A percentile compares a stretch with the other conserved stretches of the same genome.
Conservation (phyloP, 2,329 filamentous ascomycete species). For the Colletotrichum melonis region DNA sequence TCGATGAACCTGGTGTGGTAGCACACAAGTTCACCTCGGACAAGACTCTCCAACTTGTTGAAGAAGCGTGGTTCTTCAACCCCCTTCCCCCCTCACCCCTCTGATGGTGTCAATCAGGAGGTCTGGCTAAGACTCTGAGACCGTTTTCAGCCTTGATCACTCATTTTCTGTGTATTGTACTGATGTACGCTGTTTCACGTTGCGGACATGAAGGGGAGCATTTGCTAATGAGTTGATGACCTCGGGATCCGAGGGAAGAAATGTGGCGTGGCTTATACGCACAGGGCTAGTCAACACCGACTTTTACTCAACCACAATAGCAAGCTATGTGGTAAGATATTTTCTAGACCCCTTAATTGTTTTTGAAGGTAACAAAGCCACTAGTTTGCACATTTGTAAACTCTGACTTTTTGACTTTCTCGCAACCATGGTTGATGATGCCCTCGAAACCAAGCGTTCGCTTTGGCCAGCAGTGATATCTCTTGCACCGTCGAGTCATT, state of each 20-base stretch:
- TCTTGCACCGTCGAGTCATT: not conserved
- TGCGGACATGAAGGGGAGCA: not conserved
- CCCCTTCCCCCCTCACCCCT: no score
- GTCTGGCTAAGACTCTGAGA: no score
- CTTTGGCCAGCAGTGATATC: not conserved
- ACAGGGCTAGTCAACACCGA: not conserved
- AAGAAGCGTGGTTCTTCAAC: no score
- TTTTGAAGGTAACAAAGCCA: not conserved
- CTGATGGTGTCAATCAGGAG: no score
- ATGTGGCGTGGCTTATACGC: not conserved
- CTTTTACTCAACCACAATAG: not conserved
- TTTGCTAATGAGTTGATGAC: not conserved
- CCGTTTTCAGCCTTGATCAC: not conserved
- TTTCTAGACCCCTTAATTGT: not conserved
- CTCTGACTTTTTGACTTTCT: not conserved
- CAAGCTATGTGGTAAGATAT: not conserved
- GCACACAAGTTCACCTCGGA: no score
- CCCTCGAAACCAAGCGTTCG: not conserved
- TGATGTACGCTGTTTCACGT: not conserved
- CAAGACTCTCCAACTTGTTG: no score
- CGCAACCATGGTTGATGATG: not conserved
- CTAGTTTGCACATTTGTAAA: not conserved
- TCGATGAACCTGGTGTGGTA: no score
- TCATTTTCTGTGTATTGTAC: not conserved
- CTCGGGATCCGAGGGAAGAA: not conserved